Evolutionary conservation across 2,329 filamentous ascomycete genomes (phyloP), one percentile per base, ranked within the genome.

Genomic region (Fusarium pseudograminearum): DNA sequence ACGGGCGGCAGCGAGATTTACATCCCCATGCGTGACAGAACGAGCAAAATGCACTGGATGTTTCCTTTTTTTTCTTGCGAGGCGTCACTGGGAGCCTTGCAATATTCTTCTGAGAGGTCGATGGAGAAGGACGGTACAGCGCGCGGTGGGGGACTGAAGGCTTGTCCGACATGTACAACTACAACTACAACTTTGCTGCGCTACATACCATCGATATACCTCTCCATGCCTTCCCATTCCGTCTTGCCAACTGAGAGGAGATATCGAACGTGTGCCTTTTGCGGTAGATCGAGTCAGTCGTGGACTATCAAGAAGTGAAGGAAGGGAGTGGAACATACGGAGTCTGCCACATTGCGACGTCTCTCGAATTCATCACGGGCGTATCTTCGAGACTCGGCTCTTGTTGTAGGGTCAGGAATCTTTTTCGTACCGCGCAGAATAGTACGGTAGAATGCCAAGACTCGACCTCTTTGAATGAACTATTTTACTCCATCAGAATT

Each of bases 241-340:
- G 87, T 88, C 79, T 89, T 90, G 55, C 89, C 89, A 5, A 85
- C 90, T 12, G 88, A 89, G 61, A 90, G 77, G 38, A 91, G 83
- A 76, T 90, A 90, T 60, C 86, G 83, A 69, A 90, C 87, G 72
- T 90, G 88, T 68, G 80, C 78, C 87, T 89, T 89, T 51, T 64
- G 15, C 3, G 24, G 12, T 15, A 24, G 26, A 53, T 42, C 16
- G 10, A 54, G 56, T 72, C n/a, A 74, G 57, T 47, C 22, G 42
- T 41, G 12, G 22, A 14, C 10, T 40, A n/a, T 10, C 20, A 7
- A 31, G 20, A 38, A 28, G 24, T 24, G 20, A 20, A 8, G 20
- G 22, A 12, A 8, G 15, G 14, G n/a, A 22, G 18, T 18, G 11
- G 22, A 36, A 80, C 85, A 46, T 77, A 89, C 87, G 56, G 86